Evolutionary conservation across 1,284 basidiomycete genomes (phyloP).

Genomic region (Papiliotrema terrestris): DNA sequence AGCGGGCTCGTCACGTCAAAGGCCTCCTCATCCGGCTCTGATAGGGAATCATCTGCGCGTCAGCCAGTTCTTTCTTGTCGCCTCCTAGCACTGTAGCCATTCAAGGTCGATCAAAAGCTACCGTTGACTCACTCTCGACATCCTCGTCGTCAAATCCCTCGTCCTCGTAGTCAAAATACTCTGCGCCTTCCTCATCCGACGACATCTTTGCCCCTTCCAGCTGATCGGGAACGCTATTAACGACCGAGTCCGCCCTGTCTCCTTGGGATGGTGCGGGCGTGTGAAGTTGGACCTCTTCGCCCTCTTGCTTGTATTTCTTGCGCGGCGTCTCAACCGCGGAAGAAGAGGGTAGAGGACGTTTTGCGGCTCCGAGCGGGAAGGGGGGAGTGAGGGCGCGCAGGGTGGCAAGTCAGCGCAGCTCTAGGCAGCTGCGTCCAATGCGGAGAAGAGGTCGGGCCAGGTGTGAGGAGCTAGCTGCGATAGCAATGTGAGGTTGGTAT

Average conservation of each 20-base stretch:
- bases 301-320: no score
- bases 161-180: constrained; percentile 36
- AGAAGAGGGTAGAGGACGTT: not conserved
- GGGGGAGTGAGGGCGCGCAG: not conserved
- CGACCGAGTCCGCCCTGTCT: not conserved
- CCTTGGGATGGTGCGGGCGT: not conserved
- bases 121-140: no score
- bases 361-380: not conserved
- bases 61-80: constrained; percentile 2
- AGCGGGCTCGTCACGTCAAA: constrained; percentile 44
- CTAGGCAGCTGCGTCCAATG: not conserved
- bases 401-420: not conserved
- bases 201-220: constrained; percentile 29
- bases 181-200: constrained; percentile 43
- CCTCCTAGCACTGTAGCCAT: not conserved
- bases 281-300: no score
- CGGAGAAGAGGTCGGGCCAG: not conserved
- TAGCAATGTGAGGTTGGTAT: no score
- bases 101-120: no score
- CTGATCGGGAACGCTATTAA: not conserved
- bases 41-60: constrained; percentile 10
- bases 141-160: constrained; percentile 32
- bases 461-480: not conserved
- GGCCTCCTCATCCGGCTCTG: constrained; percentile 33
- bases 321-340: no score